These are phyloP conservation scores for Aspergillus udagawae DNA, from an alignment of 2,329 filamentous ascomycete species.

Conservation along the genomic window DNA sequence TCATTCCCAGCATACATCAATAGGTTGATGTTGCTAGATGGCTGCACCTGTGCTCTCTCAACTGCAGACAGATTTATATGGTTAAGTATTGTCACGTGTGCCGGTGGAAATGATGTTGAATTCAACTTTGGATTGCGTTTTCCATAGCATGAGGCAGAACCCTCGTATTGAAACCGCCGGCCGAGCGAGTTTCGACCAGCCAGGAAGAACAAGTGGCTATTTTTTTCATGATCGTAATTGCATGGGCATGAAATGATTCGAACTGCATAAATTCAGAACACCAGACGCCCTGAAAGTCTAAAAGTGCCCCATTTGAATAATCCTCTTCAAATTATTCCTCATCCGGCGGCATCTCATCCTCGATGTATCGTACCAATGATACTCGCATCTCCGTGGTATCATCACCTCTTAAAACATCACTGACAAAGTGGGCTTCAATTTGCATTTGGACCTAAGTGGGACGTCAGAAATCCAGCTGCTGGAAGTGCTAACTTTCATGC, in stretches of 20 bases:
- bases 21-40: too few species aligned
- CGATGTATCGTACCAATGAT: slow-evolving; percentile 86
- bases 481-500: background rate
- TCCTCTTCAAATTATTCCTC: slow-evolving; percentile 66
- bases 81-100: background rate
- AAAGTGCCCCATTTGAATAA: slow-evolving; percentile 3
- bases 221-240: background rate
- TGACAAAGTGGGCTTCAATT: slow-evolving; percentile 93
- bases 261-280: slow-evolving; percentile 16
- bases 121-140: background rate
- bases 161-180: background rate
- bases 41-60: too few species aligned
- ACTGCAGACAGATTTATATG: background rate
- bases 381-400: slow-evolving; percentile 98
- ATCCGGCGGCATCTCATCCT: slow-evolving; percentile 94
- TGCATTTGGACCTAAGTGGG: slow-evolving; percentile 77
- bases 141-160: background rate
- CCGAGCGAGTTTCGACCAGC: background rate
- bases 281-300: slow-evolving; percentile 17
- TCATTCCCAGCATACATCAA: too few species aligned
- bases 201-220: background rate
- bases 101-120: background rate
- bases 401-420: slow-evolving; percentile 85
- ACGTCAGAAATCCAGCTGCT: slow-evolving; percentile 1
- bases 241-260: background rate